Evolutionary conservation across 495 filamentous ascomycete species (phyloP), one percentile per base, ranked within the genome.

Genomic region (Chaetomidium leptoderma): DNA sequence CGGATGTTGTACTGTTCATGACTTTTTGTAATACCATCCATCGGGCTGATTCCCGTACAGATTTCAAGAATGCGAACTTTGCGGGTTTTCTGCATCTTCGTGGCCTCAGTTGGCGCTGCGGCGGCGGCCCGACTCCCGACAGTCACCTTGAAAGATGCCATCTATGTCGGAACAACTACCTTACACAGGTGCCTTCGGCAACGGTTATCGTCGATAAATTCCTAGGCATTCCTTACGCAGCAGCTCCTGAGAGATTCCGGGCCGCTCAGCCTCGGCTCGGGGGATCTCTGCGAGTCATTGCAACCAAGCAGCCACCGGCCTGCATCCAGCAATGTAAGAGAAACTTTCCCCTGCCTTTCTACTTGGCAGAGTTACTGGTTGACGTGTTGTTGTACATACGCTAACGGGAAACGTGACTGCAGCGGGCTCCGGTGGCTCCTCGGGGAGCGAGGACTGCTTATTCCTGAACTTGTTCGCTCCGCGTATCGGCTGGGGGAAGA

Each of bases 311-410:
- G 10, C 44, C 44, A 10, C 44, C 44, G 14, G 44, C 44, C n/a
- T 47, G 44, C 26, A 30, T 30, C 24, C 44, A 47, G 14, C 44
- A 47, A 47, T 16, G 44, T 47, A n/a, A n/a, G 14, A 32, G 44
- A 30, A 30, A 26, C 23, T n/a, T n/a, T n/a, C n/a, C n/a, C n/a
- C n/a, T n/a, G n/a, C 17, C 14, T 23, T 23, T 1, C 17, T 6
- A 4, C 17, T 23, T 2, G 2, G 6, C 17, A 42, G 39, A 42
- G n/a, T n/a, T 9, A 23, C 17, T 23, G 21, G 6, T 33, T 33
- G 32, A 6, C 32, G 6, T 33, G 32, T 33, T 33, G 32, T 33
- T 33, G 32, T 6, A 6, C 32, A 33, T 33, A n/a, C n/a, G n/a
- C n/a, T n/a, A n/a, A n/a, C n/a, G 17, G 39, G 19, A 23, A 33